These are phyloP conservation scores for Tulasnella sp. DNA, from an alignment of 768 basidiomycete genomes.

Conservation along the genomic window DNA sequence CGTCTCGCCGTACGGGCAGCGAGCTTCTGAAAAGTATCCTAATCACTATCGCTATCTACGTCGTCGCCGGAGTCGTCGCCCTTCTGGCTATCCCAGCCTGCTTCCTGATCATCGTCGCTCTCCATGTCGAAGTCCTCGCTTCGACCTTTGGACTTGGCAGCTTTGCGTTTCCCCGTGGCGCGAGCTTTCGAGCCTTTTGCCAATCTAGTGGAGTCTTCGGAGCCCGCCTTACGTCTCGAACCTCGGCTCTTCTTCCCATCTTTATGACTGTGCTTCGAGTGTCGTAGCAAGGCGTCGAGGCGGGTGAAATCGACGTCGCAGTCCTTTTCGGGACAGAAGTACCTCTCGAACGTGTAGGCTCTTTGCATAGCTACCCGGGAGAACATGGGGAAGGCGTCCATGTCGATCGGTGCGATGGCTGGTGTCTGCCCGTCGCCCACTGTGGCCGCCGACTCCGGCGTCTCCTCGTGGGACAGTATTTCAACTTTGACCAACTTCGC, in stretches of 20 bases:
- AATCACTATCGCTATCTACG: background rate
- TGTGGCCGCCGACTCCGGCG: background rate
- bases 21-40: background rate
- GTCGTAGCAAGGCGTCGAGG: conserved; percentile 10
- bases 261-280: conserved; percentile 7
- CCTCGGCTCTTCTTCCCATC: conserved; percentile 5
- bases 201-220: background rate
- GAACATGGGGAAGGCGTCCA: background rate
- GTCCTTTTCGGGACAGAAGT: conserved; percentile 9
- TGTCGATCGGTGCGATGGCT: background rate
- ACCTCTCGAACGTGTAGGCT: conserved; percentile 5
- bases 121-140: background rate
- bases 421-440: background rate
- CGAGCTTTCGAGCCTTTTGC: background rate
- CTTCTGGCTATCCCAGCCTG: background rate
- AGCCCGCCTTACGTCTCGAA: background rate
- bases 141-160: background rate
- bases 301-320: conserved; percentile 14
- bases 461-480: background rate
- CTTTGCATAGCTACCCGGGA: background rate
- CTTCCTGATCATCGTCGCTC: background rate
- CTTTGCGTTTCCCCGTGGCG: background rate
- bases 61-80: background rate
- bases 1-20: background rate
- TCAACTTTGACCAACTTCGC: background rate